Percentiles rank a stretch among this genome's conserved stretches.
Conservation (phyloP, 2,329 filamentous ascomycete genomes). For the Grosmannia clavigera region DNA sequence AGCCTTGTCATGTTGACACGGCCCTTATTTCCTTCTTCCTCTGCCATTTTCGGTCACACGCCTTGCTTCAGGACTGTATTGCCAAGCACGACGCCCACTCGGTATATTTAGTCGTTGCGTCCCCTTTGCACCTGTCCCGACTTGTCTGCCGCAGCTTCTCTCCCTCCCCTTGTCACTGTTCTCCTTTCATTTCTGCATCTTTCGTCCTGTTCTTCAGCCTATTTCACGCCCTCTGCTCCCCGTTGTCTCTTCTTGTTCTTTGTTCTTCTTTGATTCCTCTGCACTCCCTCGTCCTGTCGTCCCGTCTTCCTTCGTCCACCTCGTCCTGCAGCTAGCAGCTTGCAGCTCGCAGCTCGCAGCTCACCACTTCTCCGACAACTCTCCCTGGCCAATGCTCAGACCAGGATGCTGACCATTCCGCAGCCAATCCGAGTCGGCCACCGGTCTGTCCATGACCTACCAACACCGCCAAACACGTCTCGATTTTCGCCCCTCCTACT, state of each 20-base stretch:
- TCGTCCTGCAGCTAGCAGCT: no score
- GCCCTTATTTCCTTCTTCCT: constrained; percentile 12
- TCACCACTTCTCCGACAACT: not conserved
- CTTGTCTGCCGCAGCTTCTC: not conserved
- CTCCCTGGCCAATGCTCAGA: constrained; percentile 14
- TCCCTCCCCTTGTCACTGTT: no score
- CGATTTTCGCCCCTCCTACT: constrained; percentile 42
- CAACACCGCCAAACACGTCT: constrained; percentile 42
- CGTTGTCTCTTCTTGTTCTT: not conserved
- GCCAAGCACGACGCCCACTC: not conserved
- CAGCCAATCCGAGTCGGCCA: constrained; percentile 48
- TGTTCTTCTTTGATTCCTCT: constrained; percentile 1
- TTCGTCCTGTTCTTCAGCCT: not conserved
- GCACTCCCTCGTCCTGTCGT: not conserved
- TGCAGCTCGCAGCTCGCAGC: no score
- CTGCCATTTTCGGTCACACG: not conserved
- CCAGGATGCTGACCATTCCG: constrained; percentile 49
- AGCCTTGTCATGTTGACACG: constrained; percentile 4
- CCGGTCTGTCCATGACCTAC: constrained; percentile 49
- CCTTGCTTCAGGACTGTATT: not conserved
- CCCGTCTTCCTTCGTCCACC: not conserved
- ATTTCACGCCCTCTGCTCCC: not conserved
- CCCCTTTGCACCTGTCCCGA: not conserved
- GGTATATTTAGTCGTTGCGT: not conserved
- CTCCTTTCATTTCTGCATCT: not conserved